Evolutionary conservation across 2,329 filamentous ascomycete species (phyloP).

Genomic region (Phaeomoniella chlamydospora): DNA sequence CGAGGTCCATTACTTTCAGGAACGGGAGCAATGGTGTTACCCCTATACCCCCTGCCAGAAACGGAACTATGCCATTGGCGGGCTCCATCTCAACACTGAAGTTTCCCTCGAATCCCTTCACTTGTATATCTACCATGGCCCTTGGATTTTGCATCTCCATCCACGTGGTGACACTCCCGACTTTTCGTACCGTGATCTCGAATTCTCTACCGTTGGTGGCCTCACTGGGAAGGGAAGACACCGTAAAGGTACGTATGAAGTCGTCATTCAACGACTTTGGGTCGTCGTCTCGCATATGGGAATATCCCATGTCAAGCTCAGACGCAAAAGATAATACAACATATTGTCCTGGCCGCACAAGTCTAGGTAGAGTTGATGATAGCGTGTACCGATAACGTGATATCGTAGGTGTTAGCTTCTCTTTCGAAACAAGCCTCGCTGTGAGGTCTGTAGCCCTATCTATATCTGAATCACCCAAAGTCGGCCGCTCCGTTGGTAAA

Average conservation of each 20-base stretch:
- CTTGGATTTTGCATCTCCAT: constrained; percentile 44
- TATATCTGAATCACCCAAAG: too few relatives aligned
- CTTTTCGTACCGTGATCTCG: constrained; percentile 56
- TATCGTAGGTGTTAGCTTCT: constrained; percentile 50
- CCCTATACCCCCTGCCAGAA: constrained; percentile 67
- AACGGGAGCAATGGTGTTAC: constrained; percentile 71
- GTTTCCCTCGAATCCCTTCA: constrained; percentile 60
- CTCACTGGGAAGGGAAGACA: constrained; percentile 45
- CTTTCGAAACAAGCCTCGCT: constrained; percentile 45
- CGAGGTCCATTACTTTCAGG: constrained; percentile 34
- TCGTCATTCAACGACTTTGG: constrained; percentile 73
- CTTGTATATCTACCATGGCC: constrained; percentile 43
- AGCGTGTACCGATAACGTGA: constrained; percentile 49
- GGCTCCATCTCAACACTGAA: constrained; percentile 30
- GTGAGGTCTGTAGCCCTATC: constrained; percentile 1
- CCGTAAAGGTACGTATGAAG: constrained; percentile 68
- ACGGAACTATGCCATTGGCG: constrained; percentile 25
- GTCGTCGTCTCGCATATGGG: constrained; percentile 72
- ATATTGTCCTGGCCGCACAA: constrained; percentile 61
- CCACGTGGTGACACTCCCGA: constrained; percentile 54
- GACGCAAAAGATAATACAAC: constrained; percentile 57
- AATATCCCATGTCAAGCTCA: constrained; percentile 59
- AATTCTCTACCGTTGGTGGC: constrained; percentile 33
- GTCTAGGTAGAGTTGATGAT: constrained; percentile 16
- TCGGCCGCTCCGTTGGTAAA: constrained; percentile 43